Evolutionary conservation across 805 yeast species (phyloP), one percentile per base, ranked within the genome.

Genomic region (Metschnikowia corniflorae): DNA sequence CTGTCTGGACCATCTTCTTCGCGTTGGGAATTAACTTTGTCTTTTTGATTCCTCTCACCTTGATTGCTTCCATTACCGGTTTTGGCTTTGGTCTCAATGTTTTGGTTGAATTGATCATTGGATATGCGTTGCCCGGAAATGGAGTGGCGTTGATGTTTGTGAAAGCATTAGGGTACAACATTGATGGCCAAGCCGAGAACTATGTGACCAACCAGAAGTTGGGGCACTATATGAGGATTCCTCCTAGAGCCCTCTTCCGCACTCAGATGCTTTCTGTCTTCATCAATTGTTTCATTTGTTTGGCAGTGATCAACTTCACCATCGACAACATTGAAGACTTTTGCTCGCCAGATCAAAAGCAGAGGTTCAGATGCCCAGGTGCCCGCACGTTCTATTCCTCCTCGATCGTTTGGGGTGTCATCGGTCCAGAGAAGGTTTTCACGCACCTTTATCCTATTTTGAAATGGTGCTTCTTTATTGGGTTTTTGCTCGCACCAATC

Each of bases 81-180:
- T 56, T 59, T 32, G 55, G 61, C 17, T 64, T 64, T 31, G 65
- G 66, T 35, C 61, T 66, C 45, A 64, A 64, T 43, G 71, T 65
- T 16, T 63, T 65, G 23, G 61, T 70, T 17, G 70, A 65, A 45
- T 64, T 65, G 43, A 60, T 65, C 34, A 46, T 63, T 40, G 71
- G 71, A 43, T 65, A 65, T 55, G 62, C 65, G 64, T 39, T 65
- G 35, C 70, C 71, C 41, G 75, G 75, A 43, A 69, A 68, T 48
- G 74, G 74, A 32, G 44, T 66, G 41, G 73, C 72, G 14, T 66
- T 63, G 62, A 62, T 71, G 70, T 61, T 69, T 42, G 60, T 69
- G 57, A 67, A 70, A 49, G 65, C 71, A 16, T 70, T 55, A 39
- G 74, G 74, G 32, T 71, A 63, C 55, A 71, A 70, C 50, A 64